These are phyloP conservation scores for Hypoxylon rickii DNA, from an alignment of 495 filamentous ascomycete genomes.

Conservation along the genomic window DNA sequence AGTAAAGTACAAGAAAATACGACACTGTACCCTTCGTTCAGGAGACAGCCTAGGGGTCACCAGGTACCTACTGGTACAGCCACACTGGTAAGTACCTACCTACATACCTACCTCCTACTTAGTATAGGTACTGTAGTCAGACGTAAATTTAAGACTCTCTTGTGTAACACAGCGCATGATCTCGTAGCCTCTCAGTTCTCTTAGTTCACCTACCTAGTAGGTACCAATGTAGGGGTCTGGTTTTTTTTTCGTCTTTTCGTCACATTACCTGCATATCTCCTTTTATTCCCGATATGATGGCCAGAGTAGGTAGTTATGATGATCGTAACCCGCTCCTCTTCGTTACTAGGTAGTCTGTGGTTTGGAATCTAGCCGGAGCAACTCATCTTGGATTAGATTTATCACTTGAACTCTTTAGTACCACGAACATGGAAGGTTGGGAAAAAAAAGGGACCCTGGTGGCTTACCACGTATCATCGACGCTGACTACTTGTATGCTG, in stretches of 20 bases:
- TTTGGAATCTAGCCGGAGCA: conserved; percentile 6
- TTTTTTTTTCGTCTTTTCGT: not conserved
- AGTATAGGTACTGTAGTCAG: not conserved
- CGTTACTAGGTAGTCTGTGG: too few species aligned
- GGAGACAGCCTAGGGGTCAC: too few species aligned
- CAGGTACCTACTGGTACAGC: too few species aligned
- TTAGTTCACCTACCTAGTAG: too few species aligned
- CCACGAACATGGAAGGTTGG: not conserved
- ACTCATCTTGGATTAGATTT: conserved; percentile 1
- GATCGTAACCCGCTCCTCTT: not conserved
- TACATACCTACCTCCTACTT: not conserved
- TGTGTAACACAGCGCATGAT: conserved; percentile 27
- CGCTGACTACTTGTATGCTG: conserved; percentile 1
- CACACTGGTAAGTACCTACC: not conserved
- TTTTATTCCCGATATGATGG: conserved; percentile 23
- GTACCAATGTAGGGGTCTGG: not conserved
- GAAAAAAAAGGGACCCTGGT: conserved; percentile 3
- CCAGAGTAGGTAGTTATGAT: not conserved
- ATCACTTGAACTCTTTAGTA: too few species aligned
- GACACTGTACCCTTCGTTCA: conserved; percentile 8
- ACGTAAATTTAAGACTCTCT: not conserved
- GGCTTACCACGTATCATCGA: conserved; percentile 18
- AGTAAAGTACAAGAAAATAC: conserved; percentile 4
- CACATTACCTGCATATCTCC: conserved; percentile 25
- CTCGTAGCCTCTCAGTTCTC: too few species aligned